These are phyloP conservation scores for Ilyonectria mors-panacis DNA, from an alignment of 2,329 filamentous ascomycete species.

Conservation along the genomic window DNA sequence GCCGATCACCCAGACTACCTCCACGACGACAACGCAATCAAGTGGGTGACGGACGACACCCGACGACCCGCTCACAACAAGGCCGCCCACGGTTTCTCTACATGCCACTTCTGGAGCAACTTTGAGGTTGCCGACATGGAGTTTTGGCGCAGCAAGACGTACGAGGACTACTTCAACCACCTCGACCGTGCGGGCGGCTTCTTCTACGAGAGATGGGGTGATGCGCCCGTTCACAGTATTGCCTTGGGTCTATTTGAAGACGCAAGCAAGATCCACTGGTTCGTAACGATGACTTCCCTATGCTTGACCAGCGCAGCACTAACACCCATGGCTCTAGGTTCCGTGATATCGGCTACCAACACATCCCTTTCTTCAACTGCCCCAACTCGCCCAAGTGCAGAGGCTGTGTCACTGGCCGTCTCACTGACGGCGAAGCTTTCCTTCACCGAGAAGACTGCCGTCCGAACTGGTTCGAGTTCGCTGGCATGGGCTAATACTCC, in stretches of 20 bases:
- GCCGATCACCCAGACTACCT: constrained; percentile 86
- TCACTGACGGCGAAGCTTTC: constrained; percentile 90
- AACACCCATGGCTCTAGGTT: constrained; percentile 75
- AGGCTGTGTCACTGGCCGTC: constrained; percentile 87
- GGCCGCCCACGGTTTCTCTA: constrained; percentile 93
- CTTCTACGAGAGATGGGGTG: constrained; percentile 99
- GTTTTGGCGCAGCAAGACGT: constrained; percentile 91
- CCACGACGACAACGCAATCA: constrained; percentile 86
- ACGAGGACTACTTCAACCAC: constrained; percentile 97
- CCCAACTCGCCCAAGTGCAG: constrained; percentile 95
- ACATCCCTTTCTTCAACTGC: constrained; percentile 99
- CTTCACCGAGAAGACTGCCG: constrained; percentile 93
- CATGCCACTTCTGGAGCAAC: constrained; percentile 99
- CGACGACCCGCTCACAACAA: constrained; percentile 84
- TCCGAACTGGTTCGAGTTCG: constrained; percentile 97
- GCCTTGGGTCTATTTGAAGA: constrained; percentile 94
- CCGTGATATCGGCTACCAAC: constrained; percentile 98
- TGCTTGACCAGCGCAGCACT: constrained; percentile 9
- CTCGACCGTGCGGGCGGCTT: constrained; percentile 97
- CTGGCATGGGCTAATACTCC: constrained; percentile 78
- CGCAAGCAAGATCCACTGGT: constrained; percentile 93
- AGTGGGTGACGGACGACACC: constrained; percentile 86
- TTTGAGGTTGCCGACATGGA: constrained; percentile 96
- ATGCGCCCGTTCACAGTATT: constrained; percentile 96
- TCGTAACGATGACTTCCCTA: constrained; percentile 53